Percentiles rank a stretch among this genome's conserved stretches.
Conservation (phyloP, 345 rosid species). For the Pugionium dolabratum region DNA sequence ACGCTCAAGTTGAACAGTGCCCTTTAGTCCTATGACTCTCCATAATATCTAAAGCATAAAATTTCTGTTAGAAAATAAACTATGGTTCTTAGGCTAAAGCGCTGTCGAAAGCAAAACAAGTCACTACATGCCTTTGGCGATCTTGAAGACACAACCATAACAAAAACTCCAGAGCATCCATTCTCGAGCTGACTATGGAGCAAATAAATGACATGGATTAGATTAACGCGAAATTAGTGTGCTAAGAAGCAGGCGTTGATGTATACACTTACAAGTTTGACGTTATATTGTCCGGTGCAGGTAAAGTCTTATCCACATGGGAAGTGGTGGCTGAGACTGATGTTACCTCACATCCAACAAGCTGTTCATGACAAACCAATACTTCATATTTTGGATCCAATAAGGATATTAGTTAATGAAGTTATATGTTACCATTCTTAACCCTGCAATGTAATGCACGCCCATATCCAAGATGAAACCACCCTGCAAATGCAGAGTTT, state of each 20-base stretch:
- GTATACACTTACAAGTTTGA: constrained; percentile 76
- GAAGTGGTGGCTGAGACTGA: constrained; percentile 75
- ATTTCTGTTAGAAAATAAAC: constrained; percentile 34
- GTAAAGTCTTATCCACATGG: constrained; percentile 76
- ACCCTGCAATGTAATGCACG: constrained; percentile 91
- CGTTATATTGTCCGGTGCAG: constrained; percentile 85
- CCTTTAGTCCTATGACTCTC: constrained; percentile 90
- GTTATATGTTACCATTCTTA: constrained; percentile 74
- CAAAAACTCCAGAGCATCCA: constrained; percentile 92
- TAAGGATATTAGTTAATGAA: constrained; percentile 7
- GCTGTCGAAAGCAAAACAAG: constrained; percentile 8
- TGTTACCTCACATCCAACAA: constrained; percentile 84
- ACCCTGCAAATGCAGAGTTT: constrained; percentile 58
- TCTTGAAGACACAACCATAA: constrained; percentile 85
- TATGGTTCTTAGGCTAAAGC: constrained; percentile 10
- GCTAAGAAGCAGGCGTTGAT: constrained; percentile 17
- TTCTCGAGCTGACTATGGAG: constrained; percentile 81
- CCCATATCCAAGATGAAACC: constrained; percentile 99
- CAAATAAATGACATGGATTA: constrained; percentile 34
- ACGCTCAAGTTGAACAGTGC: constrained; percentile 88
- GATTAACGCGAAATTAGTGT: constrained; percentile 25
- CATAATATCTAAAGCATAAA: constrained; percentile 59
- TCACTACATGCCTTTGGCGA: constrained; percentile 79
- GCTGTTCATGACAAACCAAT: constrained; percentile 53
- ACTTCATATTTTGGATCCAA: constrained; percentile 18